A percentile compares a stretch with the other conserved stretches of the same genome.
Evolutionary conservation across 352 stramenopile species (phyloP).

Genomic region (Globisporangium acanthophoron): DNA sequence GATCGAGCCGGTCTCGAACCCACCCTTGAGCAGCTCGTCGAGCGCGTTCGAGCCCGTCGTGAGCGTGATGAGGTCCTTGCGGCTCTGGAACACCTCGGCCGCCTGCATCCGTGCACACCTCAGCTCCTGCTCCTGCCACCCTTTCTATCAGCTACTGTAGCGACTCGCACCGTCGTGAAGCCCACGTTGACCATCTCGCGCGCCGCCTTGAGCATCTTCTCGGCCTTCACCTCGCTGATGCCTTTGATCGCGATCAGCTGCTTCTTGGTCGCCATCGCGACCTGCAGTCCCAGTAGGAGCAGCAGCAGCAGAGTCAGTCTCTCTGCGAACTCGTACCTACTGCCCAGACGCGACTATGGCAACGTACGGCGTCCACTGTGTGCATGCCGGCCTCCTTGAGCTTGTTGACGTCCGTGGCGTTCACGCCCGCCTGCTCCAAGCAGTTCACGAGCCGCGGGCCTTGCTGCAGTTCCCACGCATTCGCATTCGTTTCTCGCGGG

Average conservation of each 20-base stretch:
- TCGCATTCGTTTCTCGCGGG: no score
- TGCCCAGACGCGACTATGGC: background rate
- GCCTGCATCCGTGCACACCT: constrained; percentile 48
- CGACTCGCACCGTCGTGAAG: constrained; percentile 97
- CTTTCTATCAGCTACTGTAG: no score
- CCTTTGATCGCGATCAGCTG: constrained; percentile 98
- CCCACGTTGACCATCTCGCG: constrained; percentile 97
- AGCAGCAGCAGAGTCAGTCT: background rate
- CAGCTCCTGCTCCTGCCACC: no score
- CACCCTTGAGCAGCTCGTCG: constrained; percentile 89
- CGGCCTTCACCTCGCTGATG: constrained; percentile 98
- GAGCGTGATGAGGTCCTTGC: constrained; percentile 92
- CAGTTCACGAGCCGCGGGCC: constrained; percentile 80
- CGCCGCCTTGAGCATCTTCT: constrained; percentile 98
- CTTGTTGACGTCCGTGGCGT: constrained; percentile 97
- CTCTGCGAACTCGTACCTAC: background rate
- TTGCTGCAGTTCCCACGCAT: constrained; percentile 29
- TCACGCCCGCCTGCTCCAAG: constrained; percentile 96
- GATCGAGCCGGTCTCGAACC: constrained; percentile 97
- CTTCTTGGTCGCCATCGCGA: constrained; percentile 96
- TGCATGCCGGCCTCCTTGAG: constrained; percentile 96
- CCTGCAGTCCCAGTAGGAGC: constrained; percentile 15
- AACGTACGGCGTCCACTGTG: constrained; percentile 94
- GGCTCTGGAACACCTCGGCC: constrained; percentile 80
- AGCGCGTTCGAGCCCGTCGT: constrained; percentile 91